Evolutionary conservation across 495 filamentous ascomycete genomes (phyloP), one percentile per base, ranked within the genome.

Genomic region (Podospora sp.): DNA sequence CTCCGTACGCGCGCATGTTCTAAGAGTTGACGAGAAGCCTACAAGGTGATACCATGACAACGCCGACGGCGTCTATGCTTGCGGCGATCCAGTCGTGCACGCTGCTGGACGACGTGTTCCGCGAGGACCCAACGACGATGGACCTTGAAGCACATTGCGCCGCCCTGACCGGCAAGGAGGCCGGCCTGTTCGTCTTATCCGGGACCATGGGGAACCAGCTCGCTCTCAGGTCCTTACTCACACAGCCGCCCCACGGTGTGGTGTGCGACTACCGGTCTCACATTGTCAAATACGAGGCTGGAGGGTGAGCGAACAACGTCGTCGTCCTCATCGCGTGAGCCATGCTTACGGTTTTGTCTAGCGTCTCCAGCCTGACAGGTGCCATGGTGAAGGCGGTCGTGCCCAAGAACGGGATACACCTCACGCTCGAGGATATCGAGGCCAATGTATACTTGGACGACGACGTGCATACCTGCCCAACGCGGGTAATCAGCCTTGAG

Each of bases 121-220:
- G 82, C 51, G 91, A 94, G 77, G 94, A 96, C 76, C 84, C 87
- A 0, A 92, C 91, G 0, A 97, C 94, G 26, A 87, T 81, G 50
- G 81, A 85, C 61, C 86, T 97, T 49, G 90, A 92, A 76, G 73
- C 80, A 36, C 88, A 90, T 68, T 81, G 95, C 22, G 90, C 92
- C 27, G 75, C 81, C 29, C 82, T 94, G 5, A 88, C 92, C 2
- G 84, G 84, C 68, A 92, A 95, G 73, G 87, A 91, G 65, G 88
- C 87, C 33, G 88, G 85, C 0, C 81, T 94, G 0, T 86, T 97
- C 52, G 92, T 97, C 24, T 81, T 95, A 58, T 93, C 90, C 0
- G 94, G 94, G 4, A 97, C 94, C 20, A 96, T 97, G 92, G 94
- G 90, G 36, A 95, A 95, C 78, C 91, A 93, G 69, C 78, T 95